These are phyloP conservation scores for Boletus sensibilis DNA, from an alignment of 768 basidiomycete genomes.

Conservation along the genomic window DNA sequence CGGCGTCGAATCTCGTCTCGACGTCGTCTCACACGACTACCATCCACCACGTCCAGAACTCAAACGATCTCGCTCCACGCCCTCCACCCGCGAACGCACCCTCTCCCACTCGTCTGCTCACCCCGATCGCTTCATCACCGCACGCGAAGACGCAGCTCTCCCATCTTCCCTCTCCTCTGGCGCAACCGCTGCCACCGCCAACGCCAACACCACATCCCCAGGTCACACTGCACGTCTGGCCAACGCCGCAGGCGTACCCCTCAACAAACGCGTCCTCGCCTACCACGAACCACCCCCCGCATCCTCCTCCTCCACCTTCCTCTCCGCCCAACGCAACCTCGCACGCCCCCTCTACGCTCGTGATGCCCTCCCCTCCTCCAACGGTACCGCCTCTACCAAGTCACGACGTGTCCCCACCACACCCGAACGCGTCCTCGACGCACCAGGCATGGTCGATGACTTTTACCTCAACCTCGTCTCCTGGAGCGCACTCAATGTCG, in stretches of 20 bases:
- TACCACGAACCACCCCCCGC: slow-evolving; percentile 86
- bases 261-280: slow-evolving; percentile 80
- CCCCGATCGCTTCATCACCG: slow-evolving; percentile 73
- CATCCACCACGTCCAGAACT: slow-evolving; percentile 60
- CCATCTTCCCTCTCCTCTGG: slow-evolving; percentile 63
- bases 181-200: slow-evolving; percentile 40
- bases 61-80: slow-evolving; percentile 74
- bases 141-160: slow-evolving; percentile 51
- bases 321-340: slow-evolving; percentile 74
- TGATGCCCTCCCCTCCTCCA: slow-evolving; percentile 61
- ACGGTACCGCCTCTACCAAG: slow-evolving; percentile 62
- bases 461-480: slow-evolving; percentile 94
- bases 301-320: slow-evolving; percentile 71
- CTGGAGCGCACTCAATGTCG: slow-evolving; percentile 84
- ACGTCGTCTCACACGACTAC: slow-evolving; percentile 77
- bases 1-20: slow-evolving; percentile 71
- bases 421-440: slow-evolving; percentile 93
- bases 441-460: slow-evolving; percentile 90
- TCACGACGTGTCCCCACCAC: slow-evolving; percentile 81
- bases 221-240: slow-evolving; percentile 78
- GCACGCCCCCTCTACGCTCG: slow-evolving; percentile 75
- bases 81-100: slow-evolving; percentile 46
- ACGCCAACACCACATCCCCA: slow-evolving; percentile 56
- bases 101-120: slow-evolving; percentile 42
- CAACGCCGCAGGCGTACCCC: slow-evolving; percentile 70